These are phyloP conservation scores for Myriosclerotinia scirpicola DNA, from an alignment of 2,329 filamentous ascomycete species.

Conservation along the genomic window DNA sequence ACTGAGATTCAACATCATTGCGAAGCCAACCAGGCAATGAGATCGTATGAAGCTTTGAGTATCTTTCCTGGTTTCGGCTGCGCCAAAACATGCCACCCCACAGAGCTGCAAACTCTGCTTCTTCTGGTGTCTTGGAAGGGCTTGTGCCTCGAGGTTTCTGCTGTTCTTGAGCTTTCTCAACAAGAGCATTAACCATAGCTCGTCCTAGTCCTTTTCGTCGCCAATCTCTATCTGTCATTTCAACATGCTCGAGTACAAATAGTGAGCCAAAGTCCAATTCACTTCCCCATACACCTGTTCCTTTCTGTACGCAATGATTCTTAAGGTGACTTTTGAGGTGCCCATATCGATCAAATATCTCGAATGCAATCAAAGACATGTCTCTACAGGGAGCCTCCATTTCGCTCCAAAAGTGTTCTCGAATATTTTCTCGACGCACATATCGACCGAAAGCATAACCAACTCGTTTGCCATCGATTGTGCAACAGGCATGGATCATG, in stretches of 20 bases:
- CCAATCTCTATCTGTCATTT: background rate
- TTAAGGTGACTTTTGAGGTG: slow-evolving; percentile 41
- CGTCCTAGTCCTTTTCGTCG: slow-evolving; percentile 5
- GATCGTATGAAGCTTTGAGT: slow-evolving; percentile 30
- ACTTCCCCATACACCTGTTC: slow-evolving; percentile 37
- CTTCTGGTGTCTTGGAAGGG: no score
- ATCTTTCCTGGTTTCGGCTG: background rate
- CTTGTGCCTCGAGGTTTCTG: background rate
- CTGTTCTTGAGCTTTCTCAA: background rate
- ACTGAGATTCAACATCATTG: slow-evolving; percentile 34
- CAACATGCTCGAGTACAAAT: slow-evolving; percentile 32
- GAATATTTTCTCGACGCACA: slow-evolving; percentile 35
- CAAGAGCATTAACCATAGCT: background rate
- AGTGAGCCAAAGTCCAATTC: slow-evolving; percentile 39
- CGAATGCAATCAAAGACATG: slow-evolving; percentile 40
- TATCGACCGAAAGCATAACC: slow-evolving; percentile 34
- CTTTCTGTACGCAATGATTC: slow-evolving; percentile 36
- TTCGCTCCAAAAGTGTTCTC: slow-evolving; percentile 39
- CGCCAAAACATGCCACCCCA: background rate
- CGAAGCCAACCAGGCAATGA: slow-evolving; percentile 28
- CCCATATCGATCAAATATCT: slow-evolving; percentile 45
- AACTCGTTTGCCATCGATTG: slow-evolving; percentile 28
- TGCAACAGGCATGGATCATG: slow-evolving; percentile 25
- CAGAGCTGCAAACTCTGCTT: no score
- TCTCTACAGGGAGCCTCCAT: slow-evolving; percentile 41